Evolutionary conservation across 495 filamentous ascomycete species (phyloP).

Genomic region (Penicillium alfredii): DNA sequence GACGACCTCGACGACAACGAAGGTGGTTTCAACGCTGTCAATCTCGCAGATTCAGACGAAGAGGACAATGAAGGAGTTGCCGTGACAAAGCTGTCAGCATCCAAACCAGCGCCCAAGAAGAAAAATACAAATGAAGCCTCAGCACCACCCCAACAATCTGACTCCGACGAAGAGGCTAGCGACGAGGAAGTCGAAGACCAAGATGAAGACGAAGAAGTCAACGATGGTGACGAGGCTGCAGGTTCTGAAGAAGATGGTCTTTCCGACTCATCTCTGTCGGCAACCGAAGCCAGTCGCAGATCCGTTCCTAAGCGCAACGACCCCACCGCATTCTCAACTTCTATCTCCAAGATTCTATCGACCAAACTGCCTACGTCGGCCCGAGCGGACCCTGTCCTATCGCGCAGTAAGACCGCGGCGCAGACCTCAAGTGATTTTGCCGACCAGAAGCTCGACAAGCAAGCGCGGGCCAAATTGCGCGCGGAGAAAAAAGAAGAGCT

Average conservation of each 20-base stretch:
- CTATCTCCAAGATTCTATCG: conserved; percentile 82
- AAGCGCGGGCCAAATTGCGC: conserved; percentile 69
- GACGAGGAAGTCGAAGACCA: conserved; percentile 28
- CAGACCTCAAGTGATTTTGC: conserved; percentile 58
- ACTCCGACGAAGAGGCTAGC: conserved; percentile 18
- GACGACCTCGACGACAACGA: conserved; percentile 49
- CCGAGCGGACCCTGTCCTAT: conserved; percentile 81
- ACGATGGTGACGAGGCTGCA: conserved; percentile 22
- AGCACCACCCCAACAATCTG: conserved; percentile 12
- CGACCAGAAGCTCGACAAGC: conserved; percentile 71
- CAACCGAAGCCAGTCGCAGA: conserved; percentile 19
- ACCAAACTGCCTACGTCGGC: conserved; percentile 77
- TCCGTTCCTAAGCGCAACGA: conserved; percentile 71
- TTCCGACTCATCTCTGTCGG: conserved; percentile 18
- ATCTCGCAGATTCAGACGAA: conserved; percentile 63
- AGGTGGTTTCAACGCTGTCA: conserved; percentile 52
- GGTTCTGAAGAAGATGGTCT: conserved; percentile 13
- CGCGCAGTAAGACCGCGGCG: conserved; percentile 64
- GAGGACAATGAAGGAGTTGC: conserved; percentile 39
- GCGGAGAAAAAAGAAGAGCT: conserved; percentile 74
- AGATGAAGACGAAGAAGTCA: conserved; percentile 17
- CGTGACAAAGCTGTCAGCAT: conserved; percentile 9
- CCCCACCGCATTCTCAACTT: conserved; percentile 80
- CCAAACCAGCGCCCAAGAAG: conserved; percentile 17
- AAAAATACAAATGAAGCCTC: conserved; percentile 20